phyloP scores from a whole-genome alignment of 805 yeast species.

The Yarrowia divulgata region DNA sequence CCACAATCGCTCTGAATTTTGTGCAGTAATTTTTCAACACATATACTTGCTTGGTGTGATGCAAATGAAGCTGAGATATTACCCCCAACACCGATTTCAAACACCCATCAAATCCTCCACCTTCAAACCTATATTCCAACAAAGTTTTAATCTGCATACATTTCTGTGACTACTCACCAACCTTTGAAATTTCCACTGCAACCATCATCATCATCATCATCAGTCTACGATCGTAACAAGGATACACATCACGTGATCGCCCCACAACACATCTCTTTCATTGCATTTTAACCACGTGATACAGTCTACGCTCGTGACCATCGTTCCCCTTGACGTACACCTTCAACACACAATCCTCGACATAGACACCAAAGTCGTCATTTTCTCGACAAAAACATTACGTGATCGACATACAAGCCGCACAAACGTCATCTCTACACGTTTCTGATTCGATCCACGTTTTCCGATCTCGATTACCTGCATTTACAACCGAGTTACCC shows the following conservation, averaged over 20 bases:
- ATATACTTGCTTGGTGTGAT: too few relatives aligned
- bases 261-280: not conserved
- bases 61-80: too few relatives aligned
- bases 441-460: not conserved
- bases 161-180: not conserved
- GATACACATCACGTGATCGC: not conserved
- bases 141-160: conserved; percentile 3
- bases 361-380: not conserved
- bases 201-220: not conserved
- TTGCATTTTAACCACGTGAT: not conserved
- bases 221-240: not conserved
- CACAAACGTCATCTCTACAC: not conserved
- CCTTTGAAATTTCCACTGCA: not conserved
- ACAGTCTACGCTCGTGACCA: not conserved
- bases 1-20: too few relatives aligned
- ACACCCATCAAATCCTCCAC: not conserved
- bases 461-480: conserved; percentile 4
- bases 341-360: not conserved
- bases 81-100: too few relatives aligned
- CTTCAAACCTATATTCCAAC: not conserved
- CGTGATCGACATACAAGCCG: not conserved
- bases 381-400: not conserved
- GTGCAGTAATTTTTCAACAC: too few relatives aligned
- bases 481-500: conserved; percentile 8
- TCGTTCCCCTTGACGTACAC: not conserved